Evolutionary conservation across 768 basidiomycete genomes (phyloP).

Genomic region (Pulveroboletus sp.): DNA sequence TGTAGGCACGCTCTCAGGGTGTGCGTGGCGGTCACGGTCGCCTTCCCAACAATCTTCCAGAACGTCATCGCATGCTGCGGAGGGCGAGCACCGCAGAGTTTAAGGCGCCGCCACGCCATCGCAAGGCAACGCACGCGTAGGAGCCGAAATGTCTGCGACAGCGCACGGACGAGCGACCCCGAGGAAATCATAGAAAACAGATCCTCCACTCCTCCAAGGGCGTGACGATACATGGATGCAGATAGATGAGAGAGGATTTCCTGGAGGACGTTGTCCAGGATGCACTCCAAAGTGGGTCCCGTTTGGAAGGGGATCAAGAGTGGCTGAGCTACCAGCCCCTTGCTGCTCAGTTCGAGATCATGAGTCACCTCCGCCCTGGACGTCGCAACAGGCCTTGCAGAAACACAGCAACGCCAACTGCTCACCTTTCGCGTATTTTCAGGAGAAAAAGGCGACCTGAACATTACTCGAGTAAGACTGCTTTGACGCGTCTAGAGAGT

Average conservation of each 20-base stretch:
- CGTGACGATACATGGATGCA: neutral
- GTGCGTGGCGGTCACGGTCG: neutral
- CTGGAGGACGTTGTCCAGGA: conserved; percentile 12
- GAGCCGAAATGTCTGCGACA: conserved; percentile 7
- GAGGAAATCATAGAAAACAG: neutral
- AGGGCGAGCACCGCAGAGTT: neutral
- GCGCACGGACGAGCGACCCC: neutral
- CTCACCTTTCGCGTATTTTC: too few species aligned
- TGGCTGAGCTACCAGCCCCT: too few species aligned
- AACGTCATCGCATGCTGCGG: neutral
- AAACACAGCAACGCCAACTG: too few species aligned
- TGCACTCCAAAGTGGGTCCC: conserved; percentile 1
- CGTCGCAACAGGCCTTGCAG: too few species aligned
- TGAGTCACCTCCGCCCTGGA: neutral
- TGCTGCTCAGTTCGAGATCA: too few species aligned
- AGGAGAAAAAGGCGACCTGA: too few species aligned
- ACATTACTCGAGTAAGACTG: too few species aligned
- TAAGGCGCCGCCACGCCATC: conserved; percentile 12
- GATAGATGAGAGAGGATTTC: conserved; percentile 14
- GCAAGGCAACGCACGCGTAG: conserved; percentile 11
- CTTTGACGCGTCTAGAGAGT: too few species aligned
- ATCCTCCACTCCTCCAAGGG: neutral
- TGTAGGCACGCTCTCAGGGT: conserved; percentile 5
- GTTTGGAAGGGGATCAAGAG: neutral
- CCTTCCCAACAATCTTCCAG: neutral